Evolutionary conservation across 2,329 filamentous ascomycete genomes (phyloP), one percentile per base, ranked within the genome.

Genomic region (Didymella pomorum): DNA sequence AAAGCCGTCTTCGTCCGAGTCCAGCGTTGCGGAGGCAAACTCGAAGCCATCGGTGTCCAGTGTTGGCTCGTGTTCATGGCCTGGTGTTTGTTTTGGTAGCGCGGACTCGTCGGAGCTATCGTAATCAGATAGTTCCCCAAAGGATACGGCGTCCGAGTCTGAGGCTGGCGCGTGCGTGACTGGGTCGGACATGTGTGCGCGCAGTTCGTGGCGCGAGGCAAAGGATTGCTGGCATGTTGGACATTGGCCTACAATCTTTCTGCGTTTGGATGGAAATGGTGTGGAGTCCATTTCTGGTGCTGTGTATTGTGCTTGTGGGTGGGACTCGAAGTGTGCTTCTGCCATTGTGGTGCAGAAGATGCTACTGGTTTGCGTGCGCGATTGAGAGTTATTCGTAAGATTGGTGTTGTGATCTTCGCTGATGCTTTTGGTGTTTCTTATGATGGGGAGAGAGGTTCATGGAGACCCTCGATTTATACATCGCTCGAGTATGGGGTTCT

Each of bases 121-220:
- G 18, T 46, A 45, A 12, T 50, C 39, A 5, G 53, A 57, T 18
- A 61, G 20, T 20, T 61, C 58, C 8, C 58, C 58, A 12, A 61
- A 61, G 12, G 58, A 61, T 14, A 61, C 6, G 4, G 58, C 58
- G 29, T 61, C 58, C 4, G 50, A 48, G n/a, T 61, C 58, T 29
- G 45, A 37, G 4, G 28, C 53, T 23, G 58, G 58, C 7, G 45
- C 6, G 41, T 61, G 58, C 5, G 35, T 52, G 16, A 41, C 35
- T 23, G 58, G 58, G 18, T 61, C 53, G 0, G 45, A 26, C 53
- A 61, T 61, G 49, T 61, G 58, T 12, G 48, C 52, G 18, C 39
- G 44, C 7, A 61, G 33, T 37, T 57, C 53, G 26, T 56, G 53
- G 4, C 58, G 48, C 3, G 49, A 53, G 25, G 49, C n/a, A 37